Evolutionary conservation across 1,284 basidiomycete genomes (phyloP).

Genomic region (Naganishia albida): DNA sequence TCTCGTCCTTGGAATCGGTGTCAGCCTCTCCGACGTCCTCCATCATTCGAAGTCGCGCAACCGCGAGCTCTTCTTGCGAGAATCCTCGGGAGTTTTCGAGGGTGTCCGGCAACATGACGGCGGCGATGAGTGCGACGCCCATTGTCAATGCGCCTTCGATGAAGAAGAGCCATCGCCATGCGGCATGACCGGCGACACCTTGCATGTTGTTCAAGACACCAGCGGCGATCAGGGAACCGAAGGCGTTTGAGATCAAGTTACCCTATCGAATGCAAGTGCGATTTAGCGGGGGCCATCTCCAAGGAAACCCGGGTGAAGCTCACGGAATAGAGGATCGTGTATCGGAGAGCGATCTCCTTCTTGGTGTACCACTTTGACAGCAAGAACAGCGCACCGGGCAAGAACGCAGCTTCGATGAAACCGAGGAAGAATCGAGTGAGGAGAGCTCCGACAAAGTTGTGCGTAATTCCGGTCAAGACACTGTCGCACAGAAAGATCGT

Average conservation of each 20-base stretch:
- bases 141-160: constrained; percentile 64
- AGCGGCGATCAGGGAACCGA: constrained; percentile 75
- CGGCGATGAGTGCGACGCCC: constrained; percentile 36
- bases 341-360: constrained; percentile 57
- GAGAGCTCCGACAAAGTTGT: constrained; percentile 66
- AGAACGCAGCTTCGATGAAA: constrained; percentile 40
- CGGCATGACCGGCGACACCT: constrained; percentile 65
- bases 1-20: constrained; percentile 60
- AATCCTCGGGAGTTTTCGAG: constrained; percentile 67
- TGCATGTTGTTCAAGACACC: constrained; percentile 69
- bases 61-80: constrained; percentile 60
- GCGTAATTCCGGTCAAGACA: constrained; percentile 64
- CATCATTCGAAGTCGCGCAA: constrained; percentile 70
- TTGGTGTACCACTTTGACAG: constrained; percentile 63
- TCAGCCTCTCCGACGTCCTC: constrained; percentile 76
- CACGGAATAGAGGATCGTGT: constrained; percentile 67
- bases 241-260: constrained; percentile 70
- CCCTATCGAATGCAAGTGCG: neutral
- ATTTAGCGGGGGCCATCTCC: constrained; percentile 37
- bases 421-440: constrained; percentile 71
- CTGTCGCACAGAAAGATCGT: constrained; percentile 47
- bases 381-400: constrained; percentile 54
- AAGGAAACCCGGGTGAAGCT: neutral
- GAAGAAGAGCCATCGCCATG: constrained; percentile 76
- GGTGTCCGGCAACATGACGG: constrained; percentile 76